Base-by-base conservation (phyloP, 805 yeast genomes). In the Pichia deserticola region DNA sequence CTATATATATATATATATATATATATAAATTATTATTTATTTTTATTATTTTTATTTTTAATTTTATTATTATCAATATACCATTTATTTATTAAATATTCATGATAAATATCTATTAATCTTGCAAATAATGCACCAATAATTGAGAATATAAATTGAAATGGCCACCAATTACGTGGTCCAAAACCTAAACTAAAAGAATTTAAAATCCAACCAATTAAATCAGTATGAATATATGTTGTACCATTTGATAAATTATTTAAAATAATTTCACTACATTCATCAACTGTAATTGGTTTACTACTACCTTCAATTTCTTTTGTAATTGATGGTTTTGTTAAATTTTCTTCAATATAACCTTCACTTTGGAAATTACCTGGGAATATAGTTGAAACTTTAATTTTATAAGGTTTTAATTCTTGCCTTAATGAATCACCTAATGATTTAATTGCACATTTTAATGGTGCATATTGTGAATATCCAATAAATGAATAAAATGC, bases 351-450 rank as follows among this genome's bases (percentile, higher is more conserved):
- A 4, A 69, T 77, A 60, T 66, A 93, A 0, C 99, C 99, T 64
- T 90, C 98, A 54, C 95, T 83, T 44, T 74, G 78, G 66, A 92
- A 89, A 62, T 89, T 89, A 0, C 99, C 99, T 0, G 98, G 96
- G 59, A 80, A 83, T 0, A 89, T 80, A 52, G 88, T 81, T 5
- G 84, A 77, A 0, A 93, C 86, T 30, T 84, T 68, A 54, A 84
- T 81, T 52, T 82, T 76, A 59, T 80, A 82, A 6, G 85, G 83
- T 1, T 73, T 60, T 40, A 85, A 72, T 63, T 93, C 99, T 57
- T 90, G 97, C 54, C 97, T 79, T 48, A 93, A 67, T 6, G 85
- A 72, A 44, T 85, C 86, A 0, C 89, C 82, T 12, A 93, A 69
- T 0, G 95, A 71, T 59, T 86, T 76, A 13, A 92, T 64, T 0